A percentile compares a stretch with the other conserved stretches of the same genome.
phyloP scores from a whole-genome alignment of 164 flowering plant species.

The Liriodendron chinense region DNA sequence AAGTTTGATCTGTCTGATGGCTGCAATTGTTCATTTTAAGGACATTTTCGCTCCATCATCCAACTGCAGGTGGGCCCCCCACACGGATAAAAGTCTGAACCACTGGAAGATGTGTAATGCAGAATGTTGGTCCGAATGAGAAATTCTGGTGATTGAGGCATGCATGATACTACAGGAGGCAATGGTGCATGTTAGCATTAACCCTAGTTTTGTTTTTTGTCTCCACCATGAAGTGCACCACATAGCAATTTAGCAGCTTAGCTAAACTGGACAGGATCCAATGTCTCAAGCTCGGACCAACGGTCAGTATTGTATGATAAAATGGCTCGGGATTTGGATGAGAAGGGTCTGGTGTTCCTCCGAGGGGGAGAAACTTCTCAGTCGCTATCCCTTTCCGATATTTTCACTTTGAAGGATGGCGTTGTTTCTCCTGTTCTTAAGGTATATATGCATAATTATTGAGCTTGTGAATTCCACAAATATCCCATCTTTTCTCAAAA shows the following conservation, averaged over 20 bases:
- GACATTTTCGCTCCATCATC: background rate
- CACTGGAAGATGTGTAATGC: too few species aligned
- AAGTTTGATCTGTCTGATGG: background rate
- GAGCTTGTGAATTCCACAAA: background rate
- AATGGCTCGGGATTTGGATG: conserved; percentile 77
- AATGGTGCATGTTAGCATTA: too few species aligned
- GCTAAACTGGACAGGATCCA: conserved; percentile 22
- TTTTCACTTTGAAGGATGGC: conserved; percentile 71
- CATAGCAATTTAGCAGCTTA: background rate
- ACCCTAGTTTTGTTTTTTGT: too few species aligned
- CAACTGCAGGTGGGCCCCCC: background rate
- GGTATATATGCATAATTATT: conserved; percentile 31
- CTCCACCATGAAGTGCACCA: too few species aligned
- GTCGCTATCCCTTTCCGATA: conserved; percentile 79
- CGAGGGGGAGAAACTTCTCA: conserved; percentile 87
- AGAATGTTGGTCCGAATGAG: too few species aligned
- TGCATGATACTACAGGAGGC: background rate
- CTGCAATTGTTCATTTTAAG: background rate
- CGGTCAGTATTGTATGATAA: conserved; percentile 63
- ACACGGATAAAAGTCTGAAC: background rate
- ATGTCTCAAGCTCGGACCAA: conserved; percentile 30
- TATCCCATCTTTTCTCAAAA: background rate
- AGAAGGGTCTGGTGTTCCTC: conserved; percentile 69
- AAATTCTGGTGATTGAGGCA: too few species aligned
- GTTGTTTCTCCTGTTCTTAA: conserved; percentile 72